These are phyloP conservation scores for Fusarium aywerte DNA, from an alignment of 2,329 filamentous ascomycete genomes.

Conservation along the genomic window DNA sequence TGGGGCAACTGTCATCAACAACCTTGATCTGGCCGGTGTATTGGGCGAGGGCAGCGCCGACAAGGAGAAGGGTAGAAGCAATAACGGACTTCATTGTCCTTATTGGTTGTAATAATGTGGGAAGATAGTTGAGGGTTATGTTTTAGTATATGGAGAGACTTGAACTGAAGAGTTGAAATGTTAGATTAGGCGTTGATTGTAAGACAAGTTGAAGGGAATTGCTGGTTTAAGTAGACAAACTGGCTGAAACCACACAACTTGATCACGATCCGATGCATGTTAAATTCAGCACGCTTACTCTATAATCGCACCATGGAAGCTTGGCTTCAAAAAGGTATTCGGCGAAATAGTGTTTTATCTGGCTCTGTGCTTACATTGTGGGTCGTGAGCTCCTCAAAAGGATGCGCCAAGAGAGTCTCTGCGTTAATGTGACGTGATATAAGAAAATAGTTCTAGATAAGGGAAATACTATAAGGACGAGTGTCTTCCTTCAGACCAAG, in stretches of 20 bases:
- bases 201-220: neutral
- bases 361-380: neutral
- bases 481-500: neutral
- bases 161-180: neutral
- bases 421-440: neutral
- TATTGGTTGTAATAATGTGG: neutral
- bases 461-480: neutral
- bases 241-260: neutral
- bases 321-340: neutral
- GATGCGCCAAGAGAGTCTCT: neutral
- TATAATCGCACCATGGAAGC: neutral
- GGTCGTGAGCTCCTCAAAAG: neutral
- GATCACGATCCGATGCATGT: neutral
- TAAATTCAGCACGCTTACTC: neutral
- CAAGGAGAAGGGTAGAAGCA: neutral
- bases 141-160: neutral
- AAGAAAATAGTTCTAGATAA: neutral
- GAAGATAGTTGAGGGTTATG: neutral
- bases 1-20: slow-evolving; percentile 6
- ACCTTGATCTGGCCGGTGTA: slow-evolving; percentile 13
- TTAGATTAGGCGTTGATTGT: neutral
- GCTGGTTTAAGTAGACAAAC: neutral
- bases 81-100: neutral
- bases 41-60: neutral
- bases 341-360: neutral